phyloP scores from a whole-genome alignment of 2,329 filamentous ascomycete species.

The Scedosporium aurantiacum region DNA sequence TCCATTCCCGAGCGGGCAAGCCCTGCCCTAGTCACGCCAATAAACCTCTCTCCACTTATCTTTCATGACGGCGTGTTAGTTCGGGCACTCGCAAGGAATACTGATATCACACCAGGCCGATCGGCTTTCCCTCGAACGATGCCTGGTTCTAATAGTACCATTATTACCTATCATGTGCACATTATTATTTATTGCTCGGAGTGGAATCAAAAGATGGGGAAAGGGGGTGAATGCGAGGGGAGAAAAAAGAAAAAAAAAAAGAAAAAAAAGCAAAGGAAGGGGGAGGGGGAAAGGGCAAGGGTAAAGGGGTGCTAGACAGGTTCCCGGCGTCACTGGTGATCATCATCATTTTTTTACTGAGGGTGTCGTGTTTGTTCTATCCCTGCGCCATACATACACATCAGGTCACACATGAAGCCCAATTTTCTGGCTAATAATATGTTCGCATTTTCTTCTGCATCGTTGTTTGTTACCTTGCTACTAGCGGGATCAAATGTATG shows the following conservation, averaged over 20 bases:
- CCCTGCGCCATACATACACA: too few relatives aligned
- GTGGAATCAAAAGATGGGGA: not conserved
- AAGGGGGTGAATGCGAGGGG: not conserved
- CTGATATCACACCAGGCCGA: not conserved
- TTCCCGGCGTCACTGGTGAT: not conserved
- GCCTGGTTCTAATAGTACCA: not conserved
- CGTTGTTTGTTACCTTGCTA: too few relatives aligned
- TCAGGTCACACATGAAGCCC: too few relatives aligned
- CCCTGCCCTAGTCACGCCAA: not conserved
- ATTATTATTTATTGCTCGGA: not conserved
- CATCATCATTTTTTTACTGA: not conserved
- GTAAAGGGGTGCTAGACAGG: not conserved
- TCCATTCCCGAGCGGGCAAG: not conserved
- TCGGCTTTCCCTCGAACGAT: not conserved
- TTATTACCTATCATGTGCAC: not conserved
- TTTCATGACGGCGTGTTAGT: not conserved
- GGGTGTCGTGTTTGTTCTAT: too few relatives aligned
- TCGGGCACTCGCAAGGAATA: not conserved
- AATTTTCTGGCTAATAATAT: too few relatives aligned
- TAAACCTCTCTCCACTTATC: too few relatives aligned
- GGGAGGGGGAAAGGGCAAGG: not conserved
- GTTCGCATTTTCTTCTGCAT: too few relatives aligned
- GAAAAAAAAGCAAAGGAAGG: not conserved
- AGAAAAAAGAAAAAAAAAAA: too few relatives aligned
- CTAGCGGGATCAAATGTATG: too few relatives aligned